phyloP scores from a whole-genome alignment of 768 basidiomycete species.

The Rhizopogon vulgaris region DNA sequence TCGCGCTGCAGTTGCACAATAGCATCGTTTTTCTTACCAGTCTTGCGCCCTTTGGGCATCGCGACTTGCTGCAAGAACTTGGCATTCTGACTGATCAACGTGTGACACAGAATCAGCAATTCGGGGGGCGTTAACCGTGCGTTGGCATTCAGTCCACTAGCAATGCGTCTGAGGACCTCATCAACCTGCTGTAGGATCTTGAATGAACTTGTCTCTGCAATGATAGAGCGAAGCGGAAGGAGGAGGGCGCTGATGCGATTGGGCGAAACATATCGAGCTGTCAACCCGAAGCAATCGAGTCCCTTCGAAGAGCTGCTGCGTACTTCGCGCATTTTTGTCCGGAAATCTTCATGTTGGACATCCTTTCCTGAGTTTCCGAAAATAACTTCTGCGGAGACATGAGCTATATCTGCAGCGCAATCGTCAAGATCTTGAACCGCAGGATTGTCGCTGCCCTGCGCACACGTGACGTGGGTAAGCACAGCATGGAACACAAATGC shows the following conservation, averaged over 20 bases:
- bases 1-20: conserved; percentile 79
- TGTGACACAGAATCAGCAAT: conserved; percentile 78
- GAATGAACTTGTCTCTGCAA: conserved; percentile 77
- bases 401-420: conserved; percentile 72
- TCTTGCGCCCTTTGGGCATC: conserved; percentile 26
- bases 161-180: conserved; percentile 79
- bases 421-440: conserved; percentile 64
- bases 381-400: conserved; percentile 82
- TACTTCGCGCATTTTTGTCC: conserved; percentile 92
- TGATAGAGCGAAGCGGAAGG: conserved; percentile 71
- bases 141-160: conserved; percentile 83
- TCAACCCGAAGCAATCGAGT: conserved; percentile 77
- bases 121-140: conserved; percentile 60
- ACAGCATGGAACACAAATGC: conserved; percentile 81
- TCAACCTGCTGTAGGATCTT: conserved; percentile 83
- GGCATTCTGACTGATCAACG: conserved; percentile 87
- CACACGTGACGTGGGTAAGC: conserved; percentile 71
- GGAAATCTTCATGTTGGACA: conserved; percentile 83
- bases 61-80: conserved; percentile 67
- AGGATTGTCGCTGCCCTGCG: conserved; percentile 37
- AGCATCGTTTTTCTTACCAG: conserved; percentile 43
- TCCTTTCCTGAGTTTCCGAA: conserved; percentile 94
- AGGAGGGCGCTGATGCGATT: conserved; percentile 70
- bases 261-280: conserved; percentile 77
- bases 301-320: conserved; percentile 76